Base-by-base conservation (phyloP, 2,329 filamentous ascomycete species). In the Fusarium neocosmosporiellum region DNA sequence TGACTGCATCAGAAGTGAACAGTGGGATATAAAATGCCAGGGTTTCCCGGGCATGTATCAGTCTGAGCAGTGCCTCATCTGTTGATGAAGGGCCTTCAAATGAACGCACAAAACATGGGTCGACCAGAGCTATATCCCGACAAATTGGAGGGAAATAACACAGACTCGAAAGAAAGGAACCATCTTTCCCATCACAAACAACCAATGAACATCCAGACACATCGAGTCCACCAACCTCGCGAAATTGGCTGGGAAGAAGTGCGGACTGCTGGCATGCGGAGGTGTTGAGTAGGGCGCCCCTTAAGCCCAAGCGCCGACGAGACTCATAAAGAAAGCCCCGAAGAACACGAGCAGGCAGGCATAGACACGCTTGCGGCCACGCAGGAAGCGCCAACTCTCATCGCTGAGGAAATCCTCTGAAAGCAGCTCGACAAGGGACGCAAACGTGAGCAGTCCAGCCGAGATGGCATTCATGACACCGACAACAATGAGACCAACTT, bases 391-490 rank as follows among this genome's bases (percentile, higher is more conserved):
- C 88, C 88, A 91, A 79, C 88, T 91, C 78, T 90, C 87, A 48
- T 91, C 89, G 67, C 88, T 90, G 36, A 92, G 78, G 72, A 94
- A 93, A 74, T 94, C 92, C 78, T 94, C 91, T 0, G 91, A 91
- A 61, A 94, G 84, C 55, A 94, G 85, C 80, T 94, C 91, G 24
- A 94, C 91, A 59, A 94, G 83, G 0, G 91, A 91, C 0, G 92
- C 92, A 80, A 93, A 94, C 4, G 93, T 85, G 10, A 94, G 82
- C n/a, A 94, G 82, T 1, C 92, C 92, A 59, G 90, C 90, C 22
- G 90, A 93, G 61, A 94, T 90, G 29, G 91, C 91, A 78, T 94
- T 94, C 84, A 93, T 94, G 76, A 92, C 88, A 3, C 92, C 92
- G 20, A 94, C 92, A 79, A 93, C 89, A 20, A 94, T 84, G 20